Evolutionary conservation across 2,329 filamentous ascomycete genomes (phyloP), one percentile per base, ranked within the genome.

Genomic region (Curvularia lunata): DNA sequence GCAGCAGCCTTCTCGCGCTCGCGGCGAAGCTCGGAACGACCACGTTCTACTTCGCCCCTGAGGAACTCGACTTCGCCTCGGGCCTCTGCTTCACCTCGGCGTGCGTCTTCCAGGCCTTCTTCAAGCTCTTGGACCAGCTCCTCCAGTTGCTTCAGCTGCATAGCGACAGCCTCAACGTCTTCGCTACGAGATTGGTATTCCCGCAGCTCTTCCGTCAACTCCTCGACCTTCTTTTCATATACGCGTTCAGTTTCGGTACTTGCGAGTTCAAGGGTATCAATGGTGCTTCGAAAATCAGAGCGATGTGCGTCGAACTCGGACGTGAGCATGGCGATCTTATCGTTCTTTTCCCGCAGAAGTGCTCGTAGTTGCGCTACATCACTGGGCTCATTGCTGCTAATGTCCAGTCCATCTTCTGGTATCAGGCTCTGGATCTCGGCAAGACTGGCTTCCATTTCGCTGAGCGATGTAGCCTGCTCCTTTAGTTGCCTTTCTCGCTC

Each of bases 71-170:
- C 94, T 75, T 99, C 95, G 0, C 92, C 94, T 57, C 95, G 86
- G 28, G 95, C 95, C 79, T 99, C 95, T 9, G 94, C 94, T 79
- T 99, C 95, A 6, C 95, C 95, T 54, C 95, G 85, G 53, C 95
- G 85, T 47, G 95, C 93, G 78, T 99, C 95, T 78, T 99, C 95
- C 1, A 99, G 83, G 0, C 95, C 95, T 77, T 99, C 95, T 76
- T 99, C 95, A 0, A 99, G 85, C 75, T 99, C 95, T 68, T 96
- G 94, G 2, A 99, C 95, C 32, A 98, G 85, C 75, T 98, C 94
- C 75, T 98, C 95, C 1, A 99, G 83, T 77, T 97, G 92, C 79
- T 97, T 97, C 53, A 99, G 83, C 77, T 99, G 95, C 62, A 85
- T 85, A 6, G 95, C 93, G 19, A 99, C 92, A 25, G 88, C 90